These are phyloP conservation scores for Venturia nashicola DNA, from an alignment of 2,329 filamentous ascomycete genomes.

Conservation along the genomic window DNA sequence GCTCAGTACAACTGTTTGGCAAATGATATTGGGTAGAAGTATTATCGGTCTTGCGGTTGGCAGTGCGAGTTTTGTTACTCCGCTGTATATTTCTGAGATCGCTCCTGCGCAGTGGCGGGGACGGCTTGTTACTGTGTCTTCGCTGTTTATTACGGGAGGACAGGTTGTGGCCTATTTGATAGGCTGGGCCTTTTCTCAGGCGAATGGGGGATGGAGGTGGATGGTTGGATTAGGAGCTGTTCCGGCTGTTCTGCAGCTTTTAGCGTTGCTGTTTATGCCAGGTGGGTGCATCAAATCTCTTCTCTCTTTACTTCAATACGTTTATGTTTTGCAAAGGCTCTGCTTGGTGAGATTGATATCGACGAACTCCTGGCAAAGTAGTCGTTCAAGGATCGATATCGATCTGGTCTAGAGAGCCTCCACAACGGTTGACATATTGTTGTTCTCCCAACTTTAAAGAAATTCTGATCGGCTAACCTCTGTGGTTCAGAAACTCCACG, in stretches of 20 bases:
- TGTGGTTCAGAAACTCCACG: slow-evolving; percentile 57
- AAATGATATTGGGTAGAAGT: slow-evolving; percentile 56
- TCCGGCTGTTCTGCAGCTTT: slow-evolving; percentile 61
- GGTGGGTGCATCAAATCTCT: neutral
- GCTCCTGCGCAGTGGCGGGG: slow-evolving; percentile 67
- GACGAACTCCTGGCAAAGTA: neutral
- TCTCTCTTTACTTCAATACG: neutral
- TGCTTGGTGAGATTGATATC: neutral
- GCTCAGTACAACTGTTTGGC: slow-evolving; percentile 40
- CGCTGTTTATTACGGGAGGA: slow-evolving; percentile 73
- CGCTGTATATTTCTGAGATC: slow-evolving; percentile 79
- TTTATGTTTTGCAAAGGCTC: neutral
- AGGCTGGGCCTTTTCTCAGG: slow-evolving; percentile 58
- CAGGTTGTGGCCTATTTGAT: slow-evolving; percentile 81
- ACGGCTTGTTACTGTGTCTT: slow-evolving; percentile 67
- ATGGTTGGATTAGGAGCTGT: slow-evolving; percentile 78
- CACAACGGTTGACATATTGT: neutral
- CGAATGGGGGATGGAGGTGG: slow-evolving; percentile 65
- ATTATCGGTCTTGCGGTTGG: slow-evolving; percentile 64
- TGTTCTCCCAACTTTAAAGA: neutral
- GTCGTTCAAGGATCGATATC: neutral
- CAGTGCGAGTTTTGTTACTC: slow-evolving; percentile 68
- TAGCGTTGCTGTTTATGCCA: slow-evolving; percentile 60
- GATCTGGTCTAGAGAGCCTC: neutral
- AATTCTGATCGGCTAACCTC: neutral